phyloP scores from a whole-genome alignment of 108 stramenopile genomes.

The Hondaea fermentalgiana region DNA sequence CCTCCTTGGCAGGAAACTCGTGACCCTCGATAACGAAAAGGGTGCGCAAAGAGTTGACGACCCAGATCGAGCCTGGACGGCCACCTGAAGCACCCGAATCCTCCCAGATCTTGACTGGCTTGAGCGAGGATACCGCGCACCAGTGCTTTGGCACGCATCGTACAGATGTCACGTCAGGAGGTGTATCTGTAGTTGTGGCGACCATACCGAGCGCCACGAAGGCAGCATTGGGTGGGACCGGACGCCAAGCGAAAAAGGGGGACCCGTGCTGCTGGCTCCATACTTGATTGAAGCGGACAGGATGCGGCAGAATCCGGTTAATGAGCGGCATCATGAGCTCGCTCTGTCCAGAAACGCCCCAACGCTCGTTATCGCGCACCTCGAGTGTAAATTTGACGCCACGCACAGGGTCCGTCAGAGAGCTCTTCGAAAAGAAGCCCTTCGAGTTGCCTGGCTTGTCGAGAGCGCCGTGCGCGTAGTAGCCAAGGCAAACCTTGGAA shows the following conservation, averaged over 20 bases:
- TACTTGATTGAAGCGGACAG: slow-evolving; percentile 47
- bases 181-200: slow-evolving; percentile 38
- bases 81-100: slow-evolving; percentile 1
- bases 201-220: slow-evolving; percentile 51
- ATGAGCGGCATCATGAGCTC: slow-evolving; percentile 33
- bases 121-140: slow-evolving; percentile 32
- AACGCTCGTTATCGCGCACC: slow-evolving; percentile 42
- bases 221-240: slow-evolving; percentile 38
- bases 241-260: slow-evolving; percentile 45
- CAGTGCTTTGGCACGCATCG: slow-evolving; percentile 46
- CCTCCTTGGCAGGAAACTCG: not conserved
- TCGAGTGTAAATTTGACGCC: slow-evolving; percentile 25
- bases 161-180: slow-evolving; percentile 31
- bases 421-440: not conserved
- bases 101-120: slow-evolving; percentile 36
- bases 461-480: slow-evolving; percentile 41
- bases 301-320: slow-evolving; percentile 36
- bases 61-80: not conserved
- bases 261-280: slow-evolving; percentile 39
- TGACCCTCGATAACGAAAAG: not conserved
- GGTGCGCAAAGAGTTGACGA: not conserved
- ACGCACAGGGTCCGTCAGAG: not conserved
- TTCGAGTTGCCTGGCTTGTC: slow-evolving; percentile 20
- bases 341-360: slow-evolving; percentile 23
- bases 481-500: slow-evolving; percentile 38